Evolutionary conservation across 805 yeast genomes (phyloP), one percentile per base, ranked within the genome.

Genomic region (Metschnikowia amazonensis): DNA sequence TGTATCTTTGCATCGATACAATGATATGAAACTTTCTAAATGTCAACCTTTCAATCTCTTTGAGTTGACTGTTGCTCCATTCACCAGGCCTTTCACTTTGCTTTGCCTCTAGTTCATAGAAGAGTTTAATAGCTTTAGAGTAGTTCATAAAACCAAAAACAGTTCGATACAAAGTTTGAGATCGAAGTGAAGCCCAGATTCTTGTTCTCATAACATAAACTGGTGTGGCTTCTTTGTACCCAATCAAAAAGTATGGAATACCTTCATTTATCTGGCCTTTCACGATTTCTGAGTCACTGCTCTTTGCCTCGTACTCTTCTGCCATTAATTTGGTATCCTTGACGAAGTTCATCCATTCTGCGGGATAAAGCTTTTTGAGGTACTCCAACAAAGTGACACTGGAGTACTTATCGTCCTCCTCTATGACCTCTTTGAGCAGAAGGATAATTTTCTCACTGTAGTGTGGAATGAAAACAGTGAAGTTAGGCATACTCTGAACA

Each of bases 141-240:
- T 92, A 92, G 74, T 92, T 94, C 99, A 92, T 92, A 75, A 92
- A 94, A 62, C 99, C 99, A 45, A 97, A 87, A 43, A 92, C 92
- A 39, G 99, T 94, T 69, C 99, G 84, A 74, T 92, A 92, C 60
- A 92, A 74, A 29, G 99, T 94, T 75, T 92, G 99, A 33, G 97
- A 86, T 71, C 99, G 82, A 60, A 94, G 79, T 23, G 98, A 92
- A 33, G 99, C 99, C 99, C 99, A 92, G 58, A 92, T 89, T 74
- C 99, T 80, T 8, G 98, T 94, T 74, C 99, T 84, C 62, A 94
- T 73, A 45, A 96, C 88, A 72, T 88, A 94, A 66, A 90, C 97
- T 31, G 97, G 97, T 48, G 96, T 95, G 58, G 97, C 97, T 59
- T 95, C 82, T 72, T 94, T 92, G 82, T 89, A 92, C 67, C 98